Evolutionary conservation across 2,329 filamentous ascomycete genomes (phyloP).

Genomic region (Nigrospora osmanthi): DNA sequence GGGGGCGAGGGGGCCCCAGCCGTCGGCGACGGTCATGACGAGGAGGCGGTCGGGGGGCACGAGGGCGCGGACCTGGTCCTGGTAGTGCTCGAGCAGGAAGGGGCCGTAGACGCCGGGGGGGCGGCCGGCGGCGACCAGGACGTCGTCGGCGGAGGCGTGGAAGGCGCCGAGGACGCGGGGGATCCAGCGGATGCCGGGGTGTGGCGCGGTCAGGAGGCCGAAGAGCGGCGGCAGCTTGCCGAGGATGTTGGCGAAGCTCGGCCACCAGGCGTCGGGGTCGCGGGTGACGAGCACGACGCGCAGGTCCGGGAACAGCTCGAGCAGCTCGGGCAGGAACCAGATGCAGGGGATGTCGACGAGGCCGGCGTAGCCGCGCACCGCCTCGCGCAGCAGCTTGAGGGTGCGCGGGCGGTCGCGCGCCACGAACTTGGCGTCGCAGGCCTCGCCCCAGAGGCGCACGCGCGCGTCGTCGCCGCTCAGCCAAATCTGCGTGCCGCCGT

Average conservation of each 20-base stretch:
- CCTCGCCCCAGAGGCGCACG: neutral
- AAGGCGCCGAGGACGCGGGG: neutral
- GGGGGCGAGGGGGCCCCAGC: constrained; percentile 4
- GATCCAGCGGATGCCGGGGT: neutral
- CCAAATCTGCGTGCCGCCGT: constrained; percentile 5
- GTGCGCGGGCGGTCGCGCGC: neutral
- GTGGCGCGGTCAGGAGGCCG: neutral
- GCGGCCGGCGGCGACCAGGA: neutral
- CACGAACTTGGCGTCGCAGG: constrained; percentile 1
- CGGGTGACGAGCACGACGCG: constrained; percentile 1
- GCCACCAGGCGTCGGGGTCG: constrained; percentile 10
- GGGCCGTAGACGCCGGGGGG: neutral
- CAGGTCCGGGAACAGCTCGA: neutral
- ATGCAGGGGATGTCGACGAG: constrained; percentile 1
- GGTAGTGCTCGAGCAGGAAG: neutral
- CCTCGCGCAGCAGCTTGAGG: constrained; percentile 1
- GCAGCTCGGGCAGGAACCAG: constrained; percentile 1
- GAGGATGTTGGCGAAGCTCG: constrained; percentile 8
- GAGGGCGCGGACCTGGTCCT: neutral
- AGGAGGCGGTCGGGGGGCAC: neutral
- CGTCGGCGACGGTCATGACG: constrained; percentile 4
- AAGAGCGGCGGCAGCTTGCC: neutral
- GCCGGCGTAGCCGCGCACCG: constrained; percentile 1
- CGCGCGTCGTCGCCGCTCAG: neutral
- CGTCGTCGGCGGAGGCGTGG: neutral